Base-by-base conservation (phyloP, 2,329 filamentous ascomycete species). In the Rutstroemia sp. region DNA sequence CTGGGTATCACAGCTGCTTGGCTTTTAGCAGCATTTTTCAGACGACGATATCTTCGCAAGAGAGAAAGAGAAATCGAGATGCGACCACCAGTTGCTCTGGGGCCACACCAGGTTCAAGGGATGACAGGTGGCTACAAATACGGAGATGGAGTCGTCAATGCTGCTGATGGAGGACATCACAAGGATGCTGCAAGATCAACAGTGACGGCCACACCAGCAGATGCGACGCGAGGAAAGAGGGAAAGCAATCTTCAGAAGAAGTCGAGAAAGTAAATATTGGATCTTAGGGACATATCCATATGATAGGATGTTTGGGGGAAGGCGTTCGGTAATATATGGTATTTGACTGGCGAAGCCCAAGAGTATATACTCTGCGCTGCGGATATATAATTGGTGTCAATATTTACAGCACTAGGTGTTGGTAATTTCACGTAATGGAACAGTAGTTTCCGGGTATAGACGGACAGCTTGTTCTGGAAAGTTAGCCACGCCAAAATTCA, bases 1-100 rank as follows among this genome's bases (percentile, higher is more conserved):
- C 75, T 92, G 58, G 85, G 77, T 53, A 87, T 95, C 59, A 73
- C 78, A 14, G 76, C 77, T 57, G 80, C 90, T 65, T 87, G 86
- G 77, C 72, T 86, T 41, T 77, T 81, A 18, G 86, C 85, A 41
- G 82, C 85, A 66, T 80, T 87, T 70, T 82, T 89, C 73, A 87
- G 89, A 62, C 83, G 84, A 57, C 85, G 86, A 62, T 87, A 92
- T 71, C 76, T 90, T 61, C 82, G 82, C 61, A 87, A 83, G 72
- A 83, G 79, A 71, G 85, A 88, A 65, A 77, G 77, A 49, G 67
- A 66, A 62, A 64, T 63, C 52, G 71, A 72, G 61, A 69, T 71
- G 61, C 61, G 65, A 46, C 66, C 66, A 14, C 70, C 70, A 8
- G 67, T 68, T n/a, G 65, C 71, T 9, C 69, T 70, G 65, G 70